These are phyloP conservation scores for Fusarium sp. DNA, from an alignment of 2,329 filamentous ascomycete species.

Conservation along the genomic window DNA sequence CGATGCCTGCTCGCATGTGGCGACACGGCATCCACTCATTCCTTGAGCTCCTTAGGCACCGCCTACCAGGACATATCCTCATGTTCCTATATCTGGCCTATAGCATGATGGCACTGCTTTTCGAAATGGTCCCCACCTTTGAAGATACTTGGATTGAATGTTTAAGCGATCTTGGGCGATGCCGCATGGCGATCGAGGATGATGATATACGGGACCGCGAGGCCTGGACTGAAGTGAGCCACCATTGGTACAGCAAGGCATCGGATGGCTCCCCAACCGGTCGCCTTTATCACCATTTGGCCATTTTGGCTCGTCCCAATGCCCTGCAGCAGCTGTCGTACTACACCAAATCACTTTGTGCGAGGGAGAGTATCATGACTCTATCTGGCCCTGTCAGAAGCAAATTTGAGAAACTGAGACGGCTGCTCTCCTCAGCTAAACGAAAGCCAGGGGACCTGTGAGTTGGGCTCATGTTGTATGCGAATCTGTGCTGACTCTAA, in stretches of 20 bases:
- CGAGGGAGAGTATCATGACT: slow-evolving; percentile 76
- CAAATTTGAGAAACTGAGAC: too few relatives aligned
- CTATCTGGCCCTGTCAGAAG: slow-evolving; percentile 47
- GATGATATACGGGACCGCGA: slow-evolving; percentile 80
- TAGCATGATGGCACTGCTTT: slow-evolving; percentile 86
- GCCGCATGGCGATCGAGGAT: slow-evolving; percentile 91
- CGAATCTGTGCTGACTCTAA: too few relatives aligned
- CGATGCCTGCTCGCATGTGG: slow-evolving; percentile 96
- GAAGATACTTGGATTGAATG: slow-evolving; percentile 95
- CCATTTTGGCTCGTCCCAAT: slow-evolving; percentile 79
- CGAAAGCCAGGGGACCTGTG: too few relatives aligned
- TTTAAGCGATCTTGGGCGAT: slow-evolving; percentile 85
- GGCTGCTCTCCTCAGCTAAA: too few relatives aligned
- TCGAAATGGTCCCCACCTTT: slow-evolving; percentile 86
- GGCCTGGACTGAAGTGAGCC: slow-evolving; percentile 82
- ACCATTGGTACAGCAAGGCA: slow-evolving; percentile 86
- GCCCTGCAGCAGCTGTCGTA: slow-evolving; percentile 78
- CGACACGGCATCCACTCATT: slow-evolving; percentile 90
- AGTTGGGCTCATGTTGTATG: too few relatives aligned
- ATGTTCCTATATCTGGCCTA: slow-evolving; percentile 91
- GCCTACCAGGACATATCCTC: slow-evolving; percentile 85
- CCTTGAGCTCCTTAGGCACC: slow-evolving; percentile 79
- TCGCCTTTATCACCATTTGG: slow-evolving; percentile 88
- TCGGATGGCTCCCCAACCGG: slow-evolving; percentile 83
- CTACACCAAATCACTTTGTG: slow-evolving; percentile 78